Percentiles rank a stretch among this genome's conserved stretches.
Conservation (phyloP, 164 flowering plant genomes). For the Houttuynia cordata region DNA sequence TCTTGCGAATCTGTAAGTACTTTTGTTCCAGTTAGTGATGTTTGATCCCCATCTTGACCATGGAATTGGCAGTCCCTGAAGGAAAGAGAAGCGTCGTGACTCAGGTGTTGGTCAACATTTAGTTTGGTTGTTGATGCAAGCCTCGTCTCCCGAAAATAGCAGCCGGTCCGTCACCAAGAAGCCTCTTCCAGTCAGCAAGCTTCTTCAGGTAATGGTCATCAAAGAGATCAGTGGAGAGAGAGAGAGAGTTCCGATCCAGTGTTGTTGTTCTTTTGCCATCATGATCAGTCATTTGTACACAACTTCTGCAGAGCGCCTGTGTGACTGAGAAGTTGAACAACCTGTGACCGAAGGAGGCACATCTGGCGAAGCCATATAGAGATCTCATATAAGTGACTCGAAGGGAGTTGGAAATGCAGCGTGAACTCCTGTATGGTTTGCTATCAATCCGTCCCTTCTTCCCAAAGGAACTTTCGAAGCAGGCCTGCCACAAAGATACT, state of each 20-base stretch:
- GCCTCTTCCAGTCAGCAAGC: slow-evolving; percentile 41
- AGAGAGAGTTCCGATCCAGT: slow-evolving; percentile 56
- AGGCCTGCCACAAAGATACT: slow-evolving; percentile 41
- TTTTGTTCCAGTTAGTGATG: slow-evolving; percentile 42
- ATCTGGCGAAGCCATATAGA: too few species aligned
- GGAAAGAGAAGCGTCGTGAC: slow-evolving; percentile 26
- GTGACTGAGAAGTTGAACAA: too few species aligned
- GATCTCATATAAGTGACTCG: slow-evolving; percentile 18
- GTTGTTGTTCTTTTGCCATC: slow-evolving; percentile 44
- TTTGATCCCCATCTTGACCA: slow-evolving; percentile 73
- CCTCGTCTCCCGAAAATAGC: slow-evolving; percentile 35
- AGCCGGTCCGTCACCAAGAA: slow-evolving; percentile 56
- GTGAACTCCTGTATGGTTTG: slow-evolving; percentile 48
- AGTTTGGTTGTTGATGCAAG: slow-evolving; percentile 30
- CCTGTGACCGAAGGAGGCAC: slow-evolving; percentile 55
- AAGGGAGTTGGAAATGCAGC: slow-evolving; percentile 46
- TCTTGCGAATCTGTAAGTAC: slow-evolving; percentile 43
- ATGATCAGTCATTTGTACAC: slow-evolving; percentile 44
- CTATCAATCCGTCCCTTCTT: slow-evolving; percentile 55
- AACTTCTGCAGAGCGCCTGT: slow-evolving; percentile 37
- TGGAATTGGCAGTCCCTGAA: slow-evolving; percentile 34
- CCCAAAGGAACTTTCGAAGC: slow-evolving; percentile 63
- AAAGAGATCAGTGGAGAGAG: slow-evolving; percentile 46
- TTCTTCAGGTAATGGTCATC: slow-evolving; percentile 77
- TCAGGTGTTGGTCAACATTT: slow-evolving; percentile 41